A percentile compares a stretch with the other conserved stretches of the same genome.
Evolutionary conservation across 2,329 filamentous ascomycete genomes (phyloP).

Genomic region (Pseudogymnoascus sp.): DNA sequence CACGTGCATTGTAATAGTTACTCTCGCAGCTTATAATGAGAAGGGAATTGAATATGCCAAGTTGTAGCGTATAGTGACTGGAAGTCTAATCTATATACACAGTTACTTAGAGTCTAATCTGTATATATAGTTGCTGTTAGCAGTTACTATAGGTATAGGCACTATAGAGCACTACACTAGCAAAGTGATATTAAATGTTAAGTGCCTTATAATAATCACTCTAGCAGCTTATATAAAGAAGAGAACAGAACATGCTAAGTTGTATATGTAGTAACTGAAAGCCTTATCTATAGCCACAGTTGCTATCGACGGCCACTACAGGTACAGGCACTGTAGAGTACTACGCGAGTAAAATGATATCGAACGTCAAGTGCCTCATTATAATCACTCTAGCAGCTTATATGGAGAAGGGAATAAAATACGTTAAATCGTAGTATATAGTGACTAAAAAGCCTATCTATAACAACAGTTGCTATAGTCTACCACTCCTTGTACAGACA

Average conservation of each 20-base stretch:
- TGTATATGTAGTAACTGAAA: background rate
- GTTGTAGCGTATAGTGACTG: background rate
- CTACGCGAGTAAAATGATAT: background rate
- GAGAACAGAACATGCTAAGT: background rate
- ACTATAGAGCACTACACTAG: background rate
- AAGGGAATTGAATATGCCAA: background rate
- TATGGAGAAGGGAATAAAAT: background rate
- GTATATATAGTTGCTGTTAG: background rate
- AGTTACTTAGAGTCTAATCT: background rate
- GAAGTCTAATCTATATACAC: background rate
- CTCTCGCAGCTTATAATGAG: background rate
- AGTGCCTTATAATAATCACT: background rate
- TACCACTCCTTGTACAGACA: background rate
- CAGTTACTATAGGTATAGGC: background rate
- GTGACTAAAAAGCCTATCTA: background rate
- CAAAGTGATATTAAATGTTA: background rate
- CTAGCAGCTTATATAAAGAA: background rate
- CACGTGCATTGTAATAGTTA: background rate
- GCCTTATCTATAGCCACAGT: background rate
- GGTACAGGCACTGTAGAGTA: background rate
- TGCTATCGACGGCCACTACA: background rate
- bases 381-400: background rate
- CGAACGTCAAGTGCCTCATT: background rate
- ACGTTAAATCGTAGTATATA: background rate
- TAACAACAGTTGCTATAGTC: background rate